These are phyloP conservation scores for Corylus americana DNA, from an alignment of 306 rosid species.

Conservation along the genomic window DNA sequence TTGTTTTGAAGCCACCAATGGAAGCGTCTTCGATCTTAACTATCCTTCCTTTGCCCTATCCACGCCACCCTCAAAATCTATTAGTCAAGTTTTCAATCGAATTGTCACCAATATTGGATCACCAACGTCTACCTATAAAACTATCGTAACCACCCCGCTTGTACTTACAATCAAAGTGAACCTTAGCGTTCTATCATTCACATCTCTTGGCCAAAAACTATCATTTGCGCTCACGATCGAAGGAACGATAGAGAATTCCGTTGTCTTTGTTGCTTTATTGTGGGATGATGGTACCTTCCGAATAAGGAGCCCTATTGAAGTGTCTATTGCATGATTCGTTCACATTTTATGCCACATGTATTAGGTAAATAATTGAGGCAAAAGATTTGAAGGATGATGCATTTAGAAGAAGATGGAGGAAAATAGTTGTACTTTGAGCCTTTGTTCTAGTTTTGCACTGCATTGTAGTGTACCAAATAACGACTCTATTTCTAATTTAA, in stretches of 20 bases:
- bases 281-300: slow-evolving; percentile 37
- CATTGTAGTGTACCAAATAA: no score
- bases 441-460: no score
- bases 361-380: no score
- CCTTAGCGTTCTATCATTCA: slow-evolving; percentile 34
- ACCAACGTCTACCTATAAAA: neutral
- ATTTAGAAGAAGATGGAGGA: no score
- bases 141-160: slow-evolving; percentile 3
- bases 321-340: neutral
- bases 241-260: neutral
- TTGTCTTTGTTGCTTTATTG: slow-evolving; percentile 25
- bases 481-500: no score
- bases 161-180: slow-evolving; percentile 29
- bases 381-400: no score
- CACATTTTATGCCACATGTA: slow-evolving; percentile 5
- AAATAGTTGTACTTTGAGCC: no score
- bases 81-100: slow-evolving; percentile 4
- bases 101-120: slow-evolving; percentile 8
- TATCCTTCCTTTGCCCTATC: slow-evolving; percentile 52
- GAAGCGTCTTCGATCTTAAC: slow-evolving; percentile 29
- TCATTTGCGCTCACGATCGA: slow-evolving; percentile 24
- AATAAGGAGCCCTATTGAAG: slow-evolving; percentile 41
- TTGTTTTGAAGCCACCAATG: neutral
- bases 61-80: neutral
- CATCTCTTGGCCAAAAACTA: slow-evolving; percentile 26